Base-by-base conservation (phyloP, 2,329 filamentous ascomycete species). In the Zymoseptoria passerinii region DNA sequence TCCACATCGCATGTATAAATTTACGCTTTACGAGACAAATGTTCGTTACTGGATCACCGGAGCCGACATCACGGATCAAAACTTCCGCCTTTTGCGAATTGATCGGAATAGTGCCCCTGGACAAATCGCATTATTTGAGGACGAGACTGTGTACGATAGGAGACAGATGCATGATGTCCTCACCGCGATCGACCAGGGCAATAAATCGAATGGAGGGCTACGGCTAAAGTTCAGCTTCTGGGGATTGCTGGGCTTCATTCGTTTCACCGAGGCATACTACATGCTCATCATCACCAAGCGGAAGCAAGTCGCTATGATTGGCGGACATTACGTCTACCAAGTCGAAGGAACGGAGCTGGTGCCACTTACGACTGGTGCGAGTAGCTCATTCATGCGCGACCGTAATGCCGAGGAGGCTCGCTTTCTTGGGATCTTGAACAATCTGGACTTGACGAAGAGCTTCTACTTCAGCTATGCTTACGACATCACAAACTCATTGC, bases 391-490 rank as follows among this genome's bases (percentile, higher is more conserved):
- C 67, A 89, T 88, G 70, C 80, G 86, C n/a, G 90, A 96, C 63
- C 81, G 86, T 55, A 94, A 95, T 67, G 83, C 89, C 0, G 92
- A 97, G 71, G 94, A 99, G 74, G 85, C 88, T 48, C 86, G 92
- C 28, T 97, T 95, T 68, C 80, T 97, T 35, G 82, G 84, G 27
- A 97, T 96, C 55, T 79, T 99, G 50, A 91, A 89, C 71, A 95
- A 95, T 65, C 80, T 99, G 29, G 94, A 99, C 72, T 77, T 99
- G 60, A 91, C 88, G 0, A 83, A 88, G 58, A 95, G 89, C 0
- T 99, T 99, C 73, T 99, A 99, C 74, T 99, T 96, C 77, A 96
- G 92, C 76, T 96, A 96, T 72, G 95, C 92, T 0, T 99, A 99
- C 75, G 90, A 99, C 71, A 88, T 97, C 65, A 99, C 94, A 0